Conservation (phyloP, 106 monocot genomes). For the Acorus gramineus region DNA sequence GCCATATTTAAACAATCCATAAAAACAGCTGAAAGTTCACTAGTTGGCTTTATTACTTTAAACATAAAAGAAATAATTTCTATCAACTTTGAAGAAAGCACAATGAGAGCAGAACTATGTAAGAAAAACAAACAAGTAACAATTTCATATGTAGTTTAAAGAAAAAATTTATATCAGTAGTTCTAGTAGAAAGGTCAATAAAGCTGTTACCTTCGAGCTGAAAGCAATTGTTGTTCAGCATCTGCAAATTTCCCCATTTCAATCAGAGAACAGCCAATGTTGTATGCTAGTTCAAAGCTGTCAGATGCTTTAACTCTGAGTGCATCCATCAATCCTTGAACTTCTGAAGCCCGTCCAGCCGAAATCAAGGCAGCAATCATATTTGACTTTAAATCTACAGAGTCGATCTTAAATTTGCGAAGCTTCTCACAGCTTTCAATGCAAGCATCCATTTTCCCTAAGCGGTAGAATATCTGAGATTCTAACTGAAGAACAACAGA, state of each 20-base stretch:
- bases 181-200: neutral
- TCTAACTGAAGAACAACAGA: constrained; percentile 67
- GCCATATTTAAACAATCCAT: too few species aligned
- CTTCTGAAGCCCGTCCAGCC: constrained; percentile 72
- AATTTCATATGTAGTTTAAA: neutral
- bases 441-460: constrained; percentile 81
- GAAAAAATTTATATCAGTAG: neutral
- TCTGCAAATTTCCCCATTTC: constrained; percentile 66
- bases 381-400: constrained; percentile 75
- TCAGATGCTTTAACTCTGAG: constrained; percentile 73
- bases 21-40: too few species aligned
- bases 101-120: too few species aligned
- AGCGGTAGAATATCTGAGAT: constrained; percentile 79
- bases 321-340: constrained; percentile 67
- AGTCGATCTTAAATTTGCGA: constrained; percentile 83
- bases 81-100: too few species aligned
- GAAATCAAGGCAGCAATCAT: constrained; percentile 73
- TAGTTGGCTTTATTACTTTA: too few species aligned
- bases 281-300: constrained; percentile 87
- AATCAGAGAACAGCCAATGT: constrained; percentile 79
- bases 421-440: constrained; percentile 74
- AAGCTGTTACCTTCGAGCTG: constrained; percentile 65
- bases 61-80: too few species aligned
- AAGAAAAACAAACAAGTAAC: neutral
- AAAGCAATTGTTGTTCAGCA: constrained; percentile 77